phyloP scores from a whole-genome alignment of 2,329 filamentous ascomycete genomes.

The Paecilomyces sp. region DNA sequence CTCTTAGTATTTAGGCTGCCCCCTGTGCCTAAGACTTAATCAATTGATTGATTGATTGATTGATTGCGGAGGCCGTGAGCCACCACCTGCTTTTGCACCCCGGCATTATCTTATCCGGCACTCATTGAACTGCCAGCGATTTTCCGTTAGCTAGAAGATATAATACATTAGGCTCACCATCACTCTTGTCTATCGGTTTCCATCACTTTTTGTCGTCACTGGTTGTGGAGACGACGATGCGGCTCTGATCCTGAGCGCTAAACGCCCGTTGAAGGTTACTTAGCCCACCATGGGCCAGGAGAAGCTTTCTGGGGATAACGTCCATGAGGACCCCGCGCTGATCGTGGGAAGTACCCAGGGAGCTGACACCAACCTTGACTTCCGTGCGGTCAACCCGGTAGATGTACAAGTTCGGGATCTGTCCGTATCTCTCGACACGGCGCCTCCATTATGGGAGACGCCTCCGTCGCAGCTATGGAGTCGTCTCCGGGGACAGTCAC shows the following conservation, averaged over 20 bases:
- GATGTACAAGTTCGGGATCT: slow-evolving; percentile 28
- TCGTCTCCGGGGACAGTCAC: slow-evolving; percentile 20
- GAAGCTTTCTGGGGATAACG: not conserved
- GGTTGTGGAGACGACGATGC: not conserved
- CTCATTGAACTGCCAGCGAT: not conserved
- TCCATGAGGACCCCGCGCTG: not conserved
- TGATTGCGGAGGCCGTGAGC: not conserved
- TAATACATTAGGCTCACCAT: not conserved
- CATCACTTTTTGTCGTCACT: not conserved
- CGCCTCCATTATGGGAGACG: slow-evolving; percentile 25
- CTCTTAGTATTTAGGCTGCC: not conserved
- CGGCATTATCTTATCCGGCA: not conserved
- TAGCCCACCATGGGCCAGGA: not conserved
- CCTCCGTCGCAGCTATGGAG: slow-evolving; percentile 23
- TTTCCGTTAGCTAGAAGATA: not conserved
- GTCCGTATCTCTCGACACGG: slow-evolving; percentile 25
- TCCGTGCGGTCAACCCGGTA: slow-evolving; percentile 34
- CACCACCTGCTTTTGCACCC: too few species aligned
- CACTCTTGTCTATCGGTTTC: not conserved
- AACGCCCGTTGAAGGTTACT: not conserved
- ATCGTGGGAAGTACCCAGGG: slow-evolving; percentile 3
- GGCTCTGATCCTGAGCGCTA: slow-evolving; percentile 6
- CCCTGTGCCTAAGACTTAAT: not conserved
- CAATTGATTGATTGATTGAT: not conserved
- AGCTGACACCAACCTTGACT: slow-evolving; percentile 23